Base-by-base conservation (phyloP, 306 rosid species). In the Cicer judaicum region DNA sequence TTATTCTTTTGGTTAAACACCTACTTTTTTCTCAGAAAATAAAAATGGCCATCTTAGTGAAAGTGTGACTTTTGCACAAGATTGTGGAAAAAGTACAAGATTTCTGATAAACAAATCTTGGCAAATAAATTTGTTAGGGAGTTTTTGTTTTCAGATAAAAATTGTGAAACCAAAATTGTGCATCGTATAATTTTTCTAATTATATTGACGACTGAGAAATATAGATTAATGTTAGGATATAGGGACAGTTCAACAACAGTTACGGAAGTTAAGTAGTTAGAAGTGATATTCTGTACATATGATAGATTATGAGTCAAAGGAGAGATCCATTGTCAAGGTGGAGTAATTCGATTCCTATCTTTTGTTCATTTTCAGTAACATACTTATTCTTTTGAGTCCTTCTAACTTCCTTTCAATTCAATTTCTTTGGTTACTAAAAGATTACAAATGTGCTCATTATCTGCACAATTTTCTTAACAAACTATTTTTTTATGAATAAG, bases 91-190 rank as follows among this genome's bases (percentile, higher is more conserved):
- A 46, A 44, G 59, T 24, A 38, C 47, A 70, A 60, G 59, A n/a
- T 61, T 61, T 53, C 49, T 9, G 7, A 68, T 57, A 57, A 69
- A 34, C 29, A 78, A 48, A 48, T 16, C 16, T 61, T 59, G 36
- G 63, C 76, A 19, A 2, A 6, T n/a, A 70, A 12, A 16, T 12
- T 68, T 19, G 12, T 13, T 15, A 44, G 21, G 40, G 56, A 68
- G 10, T 29, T 56, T 59, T 41, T 24, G 12, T 72, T 63, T 55
- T 76, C 64, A 66, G 68, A 55, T 4, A 68, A 59, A 68, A 57
- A 67, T 8, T 53, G 14, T 65, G 49, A 43, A 56, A 75, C 73
- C 11, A 56, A 68, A 55, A 16, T 44, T 54, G 39, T 13, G 63
- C 19, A 38, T 38, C 40, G 8, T 64, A 42, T 42, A 72, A 72